Evolutionary conservation across 2,329 filamentous ascomycete genomes (phyloP), one percentile per base, ranked within the genome.

Genomic region (Botrytis aclada): DNA sequence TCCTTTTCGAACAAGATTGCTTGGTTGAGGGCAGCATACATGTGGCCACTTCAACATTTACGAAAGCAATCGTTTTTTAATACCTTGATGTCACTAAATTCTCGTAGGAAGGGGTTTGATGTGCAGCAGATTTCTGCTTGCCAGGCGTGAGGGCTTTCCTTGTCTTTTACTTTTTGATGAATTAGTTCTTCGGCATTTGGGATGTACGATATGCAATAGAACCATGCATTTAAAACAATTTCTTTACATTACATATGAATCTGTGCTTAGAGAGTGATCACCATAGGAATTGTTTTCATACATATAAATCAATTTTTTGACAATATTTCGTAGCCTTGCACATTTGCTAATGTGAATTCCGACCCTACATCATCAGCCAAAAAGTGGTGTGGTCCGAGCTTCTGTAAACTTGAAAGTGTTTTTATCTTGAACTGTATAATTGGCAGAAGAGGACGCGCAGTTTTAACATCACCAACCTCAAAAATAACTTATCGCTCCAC

Each of bases 181-280:
- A 76, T 74, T 77, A 75, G 76, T 78, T 80, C 76, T 79, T 77
- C 75, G 70, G 79, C 78, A 80, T 80, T 78, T 77, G 78, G 78
- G 79, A 76, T 81, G 80, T 81, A 80, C 71, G 78, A 80, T 81
- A 81, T 77, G 80, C 78, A 78, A 81, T 81, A 81, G 80, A 81
- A 78, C 76, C 80, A 69, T 60, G 67, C 69, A 70, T 67, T 66
- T 71, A 66, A 69, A 72, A 29, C 71, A 70, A 45, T 67, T 41
- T 47, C 22, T 47, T 72, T 70, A 18, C 29, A 71, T 22, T 69
- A 47, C 37, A 69, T 34, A 69, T 29, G 37, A 69, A 37, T 25
- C 14, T 56, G 51, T 56, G 47, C 39, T n/a, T 25, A 41, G 37
- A 62, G 47, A 69, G 25, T 56, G 47, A 69, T 32, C 4, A 29